Percentiles rank a stretch among this genome's conserved stretches.
Conservation (phyloP, 345 rosid species). For the Bruguiera parviflora region DNA sequence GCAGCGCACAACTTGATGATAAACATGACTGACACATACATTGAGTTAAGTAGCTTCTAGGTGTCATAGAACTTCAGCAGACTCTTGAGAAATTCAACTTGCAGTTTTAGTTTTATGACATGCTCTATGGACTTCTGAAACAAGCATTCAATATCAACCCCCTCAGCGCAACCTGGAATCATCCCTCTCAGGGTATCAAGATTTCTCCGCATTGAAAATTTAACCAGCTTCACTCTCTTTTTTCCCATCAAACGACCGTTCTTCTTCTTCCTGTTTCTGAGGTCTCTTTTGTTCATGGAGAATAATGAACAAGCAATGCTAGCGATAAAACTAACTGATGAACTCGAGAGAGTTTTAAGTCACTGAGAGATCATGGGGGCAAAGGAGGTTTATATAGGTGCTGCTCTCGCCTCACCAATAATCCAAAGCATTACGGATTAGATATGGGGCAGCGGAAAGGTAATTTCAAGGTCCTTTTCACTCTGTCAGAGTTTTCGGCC, state of each 20-base stretch:
- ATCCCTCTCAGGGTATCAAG: slow-evolving; percentile 34
- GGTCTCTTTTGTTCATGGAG: slow-evolving; percentile 14
- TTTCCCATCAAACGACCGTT: slow-evolving; percentile 19
- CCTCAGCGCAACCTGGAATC: slow-evolving; percentile 44
- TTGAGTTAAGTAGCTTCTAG: not conserved
- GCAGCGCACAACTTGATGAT: not conserved
- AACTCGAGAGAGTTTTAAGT: not conserved
- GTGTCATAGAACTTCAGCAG: slow-evolving; percentile 33
- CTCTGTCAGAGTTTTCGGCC: not conserved
- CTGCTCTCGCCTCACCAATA: not conserved
- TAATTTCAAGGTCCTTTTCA: not conserved
- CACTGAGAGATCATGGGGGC: not conserved
- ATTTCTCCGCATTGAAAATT: slow-evolving; percentile 30
- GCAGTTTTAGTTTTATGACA: slow-evolving; percentile 37
- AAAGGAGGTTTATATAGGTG: not conserved
- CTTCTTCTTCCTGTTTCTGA: slow-evolving; percentile 11
- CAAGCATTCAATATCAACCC: slow-evolving; percentile 40
- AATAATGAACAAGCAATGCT: not conserved
- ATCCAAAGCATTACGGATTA: not conserved
- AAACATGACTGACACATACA: not conserved
- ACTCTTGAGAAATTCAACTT: slow-evolving; percentile 38
- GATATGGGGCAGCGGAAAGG: slow-evolving; percentile 6
- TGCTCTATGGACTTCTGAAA: slow-evolving; percentile 47
- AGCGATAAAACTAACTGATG: not conserved
- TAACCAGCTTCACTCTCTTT: slow-evolving; percentile 27